A percentile compares a stretch with the other conserved stretches of the same genome.
Evolutionary conservation across 1,284 basidiomycete genomes (phyloP).

Genomic region (Afroboletus lepidellus): DNA sequence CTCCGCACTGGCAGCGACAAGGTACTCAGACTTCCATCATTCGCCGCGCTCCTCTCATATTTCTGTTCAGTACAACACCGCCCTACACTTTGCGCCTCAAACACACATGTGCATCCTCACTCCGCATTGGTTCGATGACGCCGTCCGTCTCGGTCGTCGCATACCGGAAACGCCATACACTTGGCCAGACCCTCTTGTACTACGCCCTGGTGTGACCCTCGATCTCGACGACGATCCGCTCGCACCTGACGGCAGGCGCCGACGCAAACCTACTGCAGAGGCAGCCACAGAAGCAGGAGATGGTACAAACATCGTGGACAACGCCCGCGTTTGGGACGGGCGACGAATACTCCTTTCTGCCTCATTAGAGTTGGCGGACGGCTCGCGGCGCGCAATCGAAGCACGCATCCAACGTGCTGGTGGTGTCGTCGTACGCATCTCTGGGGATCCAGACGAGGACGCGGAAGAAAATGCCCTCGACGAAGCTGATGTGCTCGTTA

Average conservation of each 20-base stretch:
- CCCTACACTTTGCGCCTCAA: constrained; percentile 53
- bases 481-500: constrained; percentile 67
- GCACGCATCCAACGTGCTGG: constrained; percentile 56
- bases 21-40: constrained; percentile 10
- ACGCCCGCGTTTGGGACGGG: constrained; percentile 44
- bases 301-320: constrained; percentile 14
- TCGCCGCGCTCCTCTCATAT: background rate
- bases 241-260: constrained; percentile 18
- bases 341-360: constrained; percentile 59
- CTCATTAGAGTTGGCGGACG: constrained; percentile 49
- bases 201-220: constrained; percentile 34
- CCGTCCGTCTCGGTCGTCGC: constrained; percentile 59
- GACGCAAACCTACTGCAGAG: constrained; percentile 10
- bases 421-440: constrained; percentile 48
- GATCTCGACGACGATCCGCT: constrained; percentile 18
- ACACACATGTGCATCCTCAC: constrained; percentile 62
- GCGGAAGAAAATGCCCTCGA: constrained; percentile 43
- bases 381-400: constrained; percentile 54
- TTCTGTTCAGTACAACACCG: constrained; percentile 48
- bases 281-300: constrained; percentile 3
- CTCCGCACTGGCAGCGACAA: constrained; percentile 50
- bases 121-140: constrained; percentile 85
- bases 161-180: constrained; percentile 63
- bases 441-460: constrained; percentile 34
- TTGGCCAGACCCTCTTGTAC: constrained; percentile 67